phyloP scores from a whole-genome alignment of 768 basidiomycete species.

The Hirschioporus abietinus region DNA sequence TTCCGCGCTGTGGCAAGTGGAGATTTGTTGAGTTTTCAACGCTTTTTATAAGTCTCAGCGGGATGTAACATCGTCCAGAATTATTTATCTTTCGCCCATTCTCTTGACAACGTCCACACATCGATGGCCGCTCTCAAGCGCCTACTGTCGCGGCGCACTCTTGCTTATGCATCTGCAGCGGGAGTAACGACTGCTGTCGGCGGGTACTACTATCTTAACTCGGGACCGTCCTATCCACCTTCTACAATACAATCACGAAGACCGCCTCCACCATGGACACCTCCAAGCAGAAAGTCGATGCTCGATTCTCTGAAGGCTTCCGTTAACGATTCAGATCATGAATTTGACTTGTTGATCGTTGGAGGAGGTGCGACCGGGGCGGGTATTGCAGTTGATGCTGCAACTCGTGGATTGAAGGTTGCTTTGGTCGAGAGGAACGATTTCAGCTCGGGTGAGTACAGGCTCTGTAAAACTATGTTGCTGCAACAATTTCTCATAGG shows the following conservation, averaged over 20 bases:
- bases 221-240: constrained; percentile 60
- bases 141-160: constrained; percentile 50
- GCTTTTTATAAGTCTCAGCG: neutral
- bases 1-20: neutral
- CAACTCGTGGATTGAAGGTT: constrained; percentile 84
- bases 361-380: constrained; percentile 96
- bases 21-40: neutral
- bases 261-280: constrained; percentile 76
- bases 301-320: constrained; percentile 50
- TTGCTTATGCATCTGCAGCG: constrained; percentile 49
- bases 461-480: neutral
- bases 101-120: neutral
- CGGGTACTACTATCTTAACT: constrained; percentile 69
- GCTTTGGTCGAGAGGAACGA: constrained; percentile 92
- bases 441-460: constrained; percentile 70
- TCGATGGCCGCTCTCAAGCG: neutral
- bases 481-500: neutral
- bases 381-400: constrained; percentile 95
- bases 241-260: constrained; percentile 63
- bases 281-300: constrained; percentile 65
- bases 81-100: neutral
- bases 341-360: constrained; percentile 78
- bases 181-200: constrained; percentile 49
- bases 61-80: neutral
- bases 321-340: constrained; percentile 33